phyloP scores from a whole-genome alignment of 176 grass and related monocot genomes.

The Eremochloa ophiuroides region DNA sequence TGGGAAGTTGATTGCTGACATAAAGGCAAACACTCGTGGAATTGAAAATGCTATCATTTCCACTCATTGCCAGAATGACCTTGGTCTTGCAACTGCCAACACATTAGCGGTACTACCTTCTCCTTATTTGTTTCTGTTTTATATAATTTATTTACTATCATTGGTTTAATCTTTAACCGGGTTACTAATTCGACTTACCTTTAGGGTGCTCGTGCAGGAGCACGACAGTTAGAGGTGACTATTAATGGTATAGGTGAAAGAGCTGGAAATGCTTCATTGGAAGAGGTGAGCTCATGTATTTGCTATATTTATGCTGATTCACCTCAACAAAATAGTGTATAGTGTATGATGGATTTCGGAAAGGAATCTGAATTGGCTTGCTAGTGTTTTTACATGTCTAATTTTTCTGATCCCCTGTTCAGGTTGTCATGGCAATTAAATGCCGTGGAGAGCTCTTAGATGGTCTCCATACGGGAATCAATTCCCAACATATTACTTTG shows the following conservation, averaged over 20 bases:
- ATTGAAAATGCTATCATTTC: constrained; percentile 93
- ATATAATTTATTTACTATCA: neutral
- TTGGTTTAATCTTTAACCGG: neutral
- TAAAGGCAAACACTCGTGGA: constrained; percentile 87
- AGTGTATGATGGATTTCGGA: neutral
- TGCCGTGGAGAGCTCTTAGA: constrained; percentile 70
- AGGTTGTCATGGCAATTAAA: constrained; percentile 96
- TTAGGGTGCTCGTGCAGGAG: constrained; percentile 85
- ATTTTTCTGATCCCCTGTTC: neutral
- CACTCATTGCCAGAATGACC: constrained; percentile 98
- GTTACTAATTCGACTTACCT: constrained; percentile 50
- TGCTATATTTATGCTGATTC: neutral
- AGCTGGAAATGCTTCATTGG: constrained; percentile 97
- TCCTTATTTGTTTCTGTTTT: constrained; percentile 14
- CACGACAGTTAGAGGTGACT: constrained; percentile 93
- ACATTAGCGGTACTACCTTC: constrained; percentile 66
- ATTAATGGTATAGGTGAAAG: constrained; percentile 98
- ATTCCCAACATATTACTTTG: constrained; percentile 77
- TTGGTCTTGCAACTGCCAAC: constrained; percentile 92
- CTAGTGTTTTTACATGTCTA: neutral
- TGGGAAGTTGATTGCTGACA: constrained; percentile 71
- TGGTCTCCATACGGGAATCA: constrained; percentile 90
- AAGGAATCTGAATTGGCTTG: neutral
- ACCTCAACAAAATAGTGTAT: neutral
- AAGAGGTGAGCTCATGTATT: constrained; percentile 58